Evolutionary conservation across 2,329 filamentous ascomycete genomes (phyloP).

Genomic region (Trichoderma oligosporum): DNA sequence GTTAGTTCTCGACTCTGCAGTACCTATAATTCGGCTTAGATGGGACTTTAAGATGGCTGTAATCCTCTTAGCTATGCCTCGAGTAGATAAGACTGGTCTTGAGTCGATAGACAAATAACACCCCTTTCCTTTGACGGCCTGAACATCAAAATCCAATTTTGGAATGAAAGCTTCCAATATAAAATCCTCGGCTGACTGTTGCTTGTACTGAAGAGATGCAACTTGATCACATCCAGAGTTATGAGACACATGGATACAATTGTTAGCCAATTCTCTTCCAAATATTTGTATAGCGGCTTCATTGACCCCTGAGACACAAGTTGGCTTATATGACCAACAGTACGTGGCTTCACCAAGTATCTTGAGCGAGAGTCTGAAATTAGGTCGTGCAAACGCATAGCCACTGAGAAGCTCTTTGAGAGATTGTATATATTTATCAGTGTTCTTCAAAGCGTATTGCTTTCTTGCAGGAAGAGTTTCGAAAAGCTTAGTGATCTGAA

Average conservation of each 20-base stretch:
- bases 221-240: background rate
- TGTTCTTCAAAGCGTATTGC: slow-evolving; percentile 54
- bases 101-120: slow-evolving; percentile 66
- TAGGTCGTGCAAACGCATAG: slow-evolving; percentile 63
- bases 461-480: slow-evolving; percentile 59
- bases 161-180: slow-evolving; percentile 58
- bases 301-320: slow-evolving; percentile 42
- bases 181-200: slow-evolving; percentile 25
- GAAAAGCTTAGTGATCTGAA: slow-evolving; percentile 59
- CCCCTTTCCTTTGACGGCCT: slow-evolving; percentile 44
- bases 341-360: slow-evolving; percentile 52
- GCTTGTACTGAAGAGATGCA: background rate
- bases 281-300: slow-evolving; percentile 62
- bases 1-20: slow-evolving; percentile 25
- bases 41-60: slow-evolving; percentile 49
- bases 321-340: slow-evolving; percentile 60
- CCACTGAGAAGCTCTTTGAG: slow-evolving; percentile 59
- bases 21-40: slow-evolving; percentile 35
- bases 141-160: slow-evolving; percentile 42
- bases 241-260: slow-evolving; percentile 45
- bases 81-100: slow-evolving; percentile 55
- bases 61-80: slow-evolving; percentile 59
- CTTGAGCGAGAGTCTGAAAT: slow-evolving; percentile 58
- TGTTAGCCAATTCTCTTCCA: slow-evolving; percentile 51
- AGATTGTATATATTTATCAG: slow-evolving; percentile 51